These are phyloP conservation scores for Bruguiera parviflora DNA, from an alignment of 345 rosid species.

Conservation along the genomic window DNA sequence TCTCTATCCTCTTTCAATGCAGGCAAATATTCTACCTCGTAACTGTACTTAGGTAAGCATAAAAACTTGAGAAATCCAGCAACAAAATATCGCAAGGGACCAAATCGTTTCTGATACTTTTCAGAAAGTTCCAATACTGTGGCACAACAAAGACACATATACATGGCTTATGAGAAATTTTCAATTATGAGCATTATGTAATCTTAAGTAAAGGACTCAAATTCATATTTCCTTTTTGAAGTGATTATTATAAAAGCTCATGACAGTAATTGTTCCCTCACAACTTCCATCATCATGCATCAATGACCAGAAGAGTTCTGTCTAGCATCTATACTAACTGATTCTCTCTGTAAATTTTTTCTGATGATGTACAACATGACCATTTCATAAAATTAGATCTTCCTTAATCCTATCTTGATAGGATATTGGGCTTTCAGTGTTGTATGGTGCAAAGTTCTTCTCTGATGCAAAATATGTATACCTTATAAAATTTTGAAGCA, in stretches of 20 bases:
- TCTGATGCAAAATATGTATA: no score
- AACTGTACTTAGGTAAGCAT: conserved; percentile 94
- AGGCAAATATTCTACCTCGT: conserved; percentile 91
- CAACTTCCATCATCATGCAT: no score
- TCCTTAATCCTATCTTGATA: no score
- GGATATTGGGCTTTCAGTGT: no score
- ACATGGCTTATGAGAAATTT: conserved; percentile 2
- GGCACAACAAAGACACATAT: conserved; percentile 26
- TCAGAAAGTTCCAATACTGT: conserved; percentile 94
- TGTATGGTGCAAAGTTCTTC: no score
- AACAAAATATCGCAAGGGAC: conserved; percentile 93
- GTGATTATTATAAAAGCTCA: neutral
- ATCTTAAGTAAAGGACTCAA: conserved; percentile 1
- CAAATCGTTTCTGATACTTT: conserved; percentile 88
- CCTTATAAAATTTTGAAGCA: no score
- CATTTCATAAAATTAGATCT: no score
- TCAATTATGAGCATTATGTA: neutral
- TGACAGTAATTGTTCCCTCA: no score
- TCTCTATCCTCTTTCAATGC: conserved; percentile 69
- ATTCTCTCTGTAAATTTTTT: no score
- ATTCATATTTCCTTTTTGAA: neutral
- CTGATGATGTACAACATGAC: no score
- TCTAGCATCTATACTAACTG: no score
- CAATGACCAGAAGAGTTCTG: no score
- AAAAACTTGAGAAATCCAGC: conserved; percentile 95